phyloP scores from a whole-genome alignment of 2,329 filamentous ascomycete species.

The Venturia pyrina region DNA sequence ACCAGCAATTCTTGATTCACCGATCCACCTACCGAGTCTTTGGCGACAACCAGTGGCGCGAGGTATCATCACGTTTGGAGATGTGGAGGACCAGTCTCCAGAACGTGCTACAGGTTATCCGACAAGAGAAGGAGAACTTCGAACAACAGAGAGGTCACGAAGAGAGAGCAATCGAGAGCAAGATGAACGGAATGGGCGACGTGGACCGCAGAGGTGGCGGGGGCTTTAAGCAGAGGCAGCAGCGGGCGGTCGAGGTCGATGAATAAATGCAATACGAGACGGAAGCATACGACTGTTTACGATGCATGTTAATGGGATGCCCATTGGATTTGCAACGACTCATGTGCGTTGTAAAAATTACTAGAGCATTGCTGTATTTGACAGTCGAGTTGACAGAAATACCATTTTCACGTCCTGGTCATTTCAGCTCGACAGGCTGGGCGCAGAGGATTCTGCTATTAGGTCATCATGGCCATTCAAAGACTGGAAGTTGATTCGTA shows the following conservation, averaged over 20 bases:
- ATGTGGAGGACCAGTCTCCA: constrained; percentile 79
- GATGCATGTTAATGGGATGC: neutral
- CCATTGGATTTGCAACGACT: neutral
- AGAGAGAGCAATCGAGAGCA: constrained; percentile 59
- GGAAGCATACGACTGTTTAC: neutral
- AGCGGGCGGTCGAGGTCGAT: constrained; percentile 5
- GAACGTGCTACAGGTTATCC: constrained; percentile 68
- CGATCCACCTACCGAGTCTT: constrained; percentile 95
- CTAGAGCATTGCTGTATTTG: neutral
- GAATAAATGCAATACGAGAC: constrained; percentile 2
- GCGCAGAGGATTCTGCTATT: neutral
- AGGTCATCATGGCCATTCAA: neutral
- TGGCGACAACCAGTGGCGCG: constrained; percentile 94
- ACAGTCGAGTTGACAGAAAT: neutral
- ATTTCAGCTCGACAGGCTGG: neutral
- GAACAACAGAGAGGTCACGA: constrained; percentile 69
- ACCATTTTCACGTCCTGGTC: neutral
- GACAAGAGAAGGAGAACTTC: constrained; percentile 71
- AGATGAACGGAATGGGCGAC: constrained; percentile 33
- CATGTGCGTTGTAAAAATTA: neutral
- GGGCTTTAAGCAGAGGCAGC: constrained; percentile 9
- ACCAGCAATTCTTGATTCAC: constrained; percentile 89
- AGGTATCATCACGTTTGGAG: constrained; percentile 82
- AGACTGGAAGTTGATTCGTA: neutral
- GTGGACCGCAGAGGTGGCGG: constrained; percentile 4